Conservation (phyloP, 2,329 filamentous ascomycete species). For the Pseudogymnoascus sp. region DNA sequence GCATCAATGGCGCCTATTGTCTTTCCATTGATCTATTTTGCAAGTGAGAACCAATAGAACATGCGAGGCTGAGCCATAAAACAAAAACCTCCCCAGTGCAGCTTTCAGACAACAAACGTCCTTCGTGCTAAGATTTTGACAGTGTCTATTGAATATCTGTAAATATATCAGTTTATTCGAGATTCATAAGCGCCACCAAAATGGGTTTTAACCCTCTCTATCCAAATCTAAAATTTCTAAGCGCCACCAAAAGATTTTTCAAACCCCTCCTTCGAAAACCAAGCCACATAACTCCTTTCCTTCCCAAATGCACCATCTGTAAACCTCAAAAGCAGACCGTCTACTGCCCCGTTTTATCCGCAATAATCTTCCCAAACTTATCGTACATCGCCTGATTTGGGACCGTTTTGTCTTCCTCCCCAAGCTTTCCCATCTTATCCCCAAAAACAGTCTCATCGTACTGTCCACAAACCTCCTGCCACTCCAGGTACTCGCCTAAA, state of each 20-base stretch:
- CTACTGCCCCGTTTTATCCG: constrained; percentile 17
- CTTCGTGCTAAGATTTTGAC: not conserved
- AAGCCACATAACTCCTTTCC: not conserved
- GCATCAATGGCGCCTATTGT: not conserved
- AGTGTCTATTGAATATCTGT: not conserved
- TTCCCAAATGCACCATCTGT: not conserved
- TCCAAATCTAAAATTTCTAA: not conserved
- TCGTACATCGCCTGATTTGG: constrained; percentile 29
- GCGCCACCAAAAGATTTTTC: not conserved
- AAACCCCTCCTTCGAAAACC: not conserved
- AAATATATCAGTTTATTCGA: not conserved
- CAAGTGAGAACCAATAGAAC: not conserved
- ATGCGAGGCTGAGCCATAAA: not conserved
- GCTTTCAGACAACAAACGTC: not conserved
- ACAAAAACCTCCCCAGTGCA: not conserved
- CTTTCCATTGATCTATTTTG: not conserved
- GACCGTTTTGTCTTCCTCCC: constrained; percentile 24
- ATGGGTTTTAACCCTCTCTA: not conserved
- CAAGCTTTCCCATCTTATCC: constrained; percentile 37
- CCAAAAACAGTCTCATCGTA: constrained; percentile 37
- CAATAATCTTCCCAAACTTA: constrained; percentile 29
- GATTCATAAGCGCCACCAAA: not conserved
- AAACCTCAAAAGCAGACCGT: not conserved
- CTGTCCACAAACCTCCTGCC: constrained; percentile 38
- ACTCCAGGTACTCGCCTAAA: constrained; percentile 36